A percentile compares a stretch with the other conserved stretches of the same genome.
Conservation (phyloP, 225 moss, liverwort and hornwort species). For the Ulota crispa region DNA sequence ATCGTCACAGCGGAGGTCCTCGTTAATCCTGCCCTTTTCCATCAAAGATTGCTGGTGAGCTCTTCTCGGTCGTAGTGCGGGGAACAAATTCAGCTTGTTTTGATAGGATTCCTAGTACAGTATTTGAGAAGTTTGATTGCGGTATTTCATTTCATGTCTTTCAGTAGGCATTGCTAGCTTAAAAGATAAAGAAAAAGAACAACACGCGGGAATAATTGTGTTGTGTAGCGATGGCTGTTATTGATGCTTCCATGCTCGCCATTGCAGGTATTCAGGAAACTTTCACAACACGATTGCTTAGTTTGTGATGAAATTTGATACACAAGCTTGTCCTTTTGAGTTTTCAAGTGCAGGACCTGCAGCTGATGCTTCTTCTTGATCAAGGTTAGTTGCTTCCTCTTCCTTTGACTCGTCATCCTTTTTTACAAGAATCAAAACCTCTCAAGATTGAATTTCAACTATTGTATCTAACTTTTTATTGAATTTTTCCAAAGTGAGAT, state of each 20-base stretch:
- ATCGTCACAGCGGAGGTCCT: not conserved
- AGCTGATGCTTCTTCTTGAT: no score
- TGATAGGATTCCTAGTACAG: not conserved
- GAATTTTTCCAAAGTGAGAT: no score
- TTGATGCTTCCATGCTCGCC: not conserved
- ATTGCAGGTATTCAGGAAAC: not conserved
- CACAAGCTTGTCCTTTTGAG: not conserved
- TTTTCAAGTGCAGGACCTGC: not conserved
- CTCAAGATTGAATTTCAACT: no score
- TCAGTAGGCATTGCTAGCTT: not conserved
- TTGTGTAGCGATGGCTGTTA: not conserved
- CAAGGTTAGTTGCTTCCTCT: no score
- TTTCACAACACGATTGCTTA: not conserved
- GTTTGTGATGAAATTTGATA: not conserved
- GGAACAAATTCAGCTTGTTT: not conserved
- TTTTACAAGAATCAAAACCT: no score
- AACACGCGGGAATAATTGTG: not conserved
- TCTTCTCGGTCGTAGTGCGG: not conserved
- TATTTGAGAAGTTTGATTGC: not conserved
- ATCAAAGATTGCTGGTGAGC: not conserved
- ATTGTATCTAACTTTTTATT: no score
- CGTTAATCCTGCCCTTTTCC: no score
- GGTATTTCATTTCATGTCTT: not conserved
- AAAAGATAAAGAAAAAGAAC: not conserved
- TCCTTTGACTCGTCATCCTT: no score